A percentile compares a stretch with the other conserved stretches of the same genome.
Conservation (phyloP, 257 asterid species). For the Solanum arcanum region DNA sequence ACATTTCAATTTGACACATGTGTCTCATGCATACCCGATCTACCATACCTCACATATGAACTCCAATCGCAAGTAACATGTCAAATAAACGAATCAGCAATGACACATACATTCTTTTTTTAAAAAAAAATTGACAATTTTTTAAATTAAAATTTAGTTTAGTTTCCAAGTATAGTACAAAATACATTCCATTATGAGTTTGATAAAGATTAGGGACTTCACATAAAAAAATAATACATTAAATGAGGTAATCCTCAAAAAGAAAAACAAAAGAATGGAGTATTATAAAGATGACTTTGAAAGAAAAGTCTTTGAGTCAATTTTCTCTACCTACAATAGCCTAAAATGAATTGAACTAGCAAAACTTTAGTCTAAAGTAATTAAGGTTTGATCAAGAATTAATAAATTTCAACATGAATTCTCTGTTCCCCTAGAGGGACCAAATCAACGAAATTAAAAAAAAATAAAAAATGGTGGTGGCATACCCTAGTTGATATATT, state of each 20-base stretch:
- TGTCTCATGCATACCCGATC: neutral
- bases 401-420: neutral
- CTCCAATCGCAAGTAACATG: neutral
- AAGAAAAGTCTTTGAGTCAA: neutral
- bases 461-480: neutral
- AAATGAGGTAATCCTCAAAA: neutral
- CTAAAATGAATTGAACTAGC: neutral
- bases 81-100: neutral
- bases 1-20: neutral
- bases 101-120: neutral
- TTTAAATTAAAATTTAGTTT: neutral
- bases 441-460: neutral
- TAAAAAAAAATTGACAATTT: accelerated
- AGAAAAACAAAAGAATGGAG: neutral
- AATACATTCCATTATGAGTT: neutral
- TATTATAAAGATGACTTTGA: neutral
- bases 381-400: neutral
- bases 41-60: neutral
- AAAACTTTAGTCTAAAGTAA: neutral
- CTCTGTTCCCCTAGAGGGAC: neutral
- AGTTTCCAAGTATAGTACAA: neutral
- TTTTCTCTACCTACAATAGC: neutral
- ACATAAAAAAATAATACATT: neutral
- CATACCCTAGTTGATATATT: neutral
- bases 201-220: neutral